phyloP scores from a whole-genome alignment of 371 early-diverging fungal species.

The Zychaea mexicana region DNA sequence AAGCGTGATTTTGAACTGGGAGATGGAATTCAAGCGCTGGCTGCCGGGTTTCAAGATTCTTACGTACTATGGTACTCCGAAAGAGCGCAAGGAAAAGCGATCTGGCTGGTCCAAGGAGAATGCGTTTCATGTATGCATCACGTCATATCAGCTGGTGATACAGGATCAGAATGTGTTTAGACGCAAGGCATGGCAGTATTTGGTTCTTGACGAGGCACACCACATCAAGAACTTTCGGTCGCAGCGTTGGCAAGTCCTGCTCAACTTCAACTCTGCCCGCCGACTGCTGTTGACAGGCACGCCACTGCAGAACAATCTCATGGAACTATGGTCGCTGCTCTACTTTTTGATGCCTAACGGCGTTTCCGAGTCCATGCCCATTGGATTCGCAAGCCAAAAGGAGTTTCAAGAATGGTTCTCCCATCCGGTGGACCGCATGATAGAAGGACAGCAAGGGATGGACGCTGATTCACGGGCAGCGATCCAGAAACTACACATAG shows the following conservation, averaged over 20 bases:
- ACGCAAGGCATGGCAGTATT: constrained; percentile 84
- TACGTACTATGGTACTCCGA: constrained; percentile 82
- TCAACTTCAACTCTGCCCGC: constrained; percentile 77
- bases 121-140: constrained; percentile 87
- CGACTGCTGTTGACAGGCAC: constrained; percentile 94
- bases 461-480: constrained; percentile 63
- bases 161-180: constrained; percentile 80
- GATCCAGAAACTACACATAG: constrained; percentile 74
- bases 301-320: constrained; percentile 94
- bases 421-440: constrained; percentile 79
- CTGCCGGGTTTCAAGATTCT: constrained; percentile 85
- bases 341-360: constrained; percentile 92
- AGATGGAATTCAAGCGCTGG: constrained; percentile 94
- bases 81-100: constrained; percentile 77
- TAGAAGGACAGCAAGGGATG: constrained; percentile 62
- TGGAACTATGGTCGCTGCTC: constrained; percentile 93
- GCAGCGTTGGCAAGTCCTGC: constrained; percentile 91
- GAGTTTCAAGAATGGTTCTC: constrained; percentile 93
- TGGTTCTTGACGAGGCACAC: constrained; percentile 96
- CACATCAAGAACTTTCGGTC: constrained; percentile 95
- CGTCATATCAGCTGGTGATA: constrained; percentile 84
- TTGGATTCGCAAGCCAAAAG: constrained; percentile 81
- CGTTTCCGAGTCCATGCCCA: constrained; percentile 57
- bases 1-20: constrained; percentile 94
- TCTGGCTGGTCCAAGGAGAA: constrained; percentile 82